phyloP scores from a whole-genome alignment of 768 basidiomycete species.

The Mycena rosella region DNA sequence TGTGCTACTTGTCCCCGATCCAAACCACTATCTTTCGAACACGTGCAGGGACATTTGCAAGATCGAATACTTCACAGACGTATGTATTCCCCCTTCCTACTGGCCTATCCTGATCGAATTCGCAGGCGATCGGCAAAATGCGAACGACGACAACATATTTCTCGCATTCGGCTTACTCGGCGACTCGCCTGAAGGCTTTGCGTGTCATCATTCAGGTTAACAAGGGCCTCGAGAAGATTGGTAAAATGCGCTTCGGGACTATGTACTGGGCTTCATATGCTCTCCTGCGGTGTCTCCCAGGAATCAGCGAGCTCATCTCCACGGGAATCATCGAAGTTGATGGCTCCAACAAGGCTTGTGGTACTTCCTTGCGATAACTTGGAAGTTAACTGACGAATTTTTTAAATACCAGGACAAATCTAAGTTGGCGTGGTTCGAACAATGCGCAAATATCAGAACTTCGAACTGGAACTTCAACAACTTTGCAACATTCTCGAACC shows the following conservation, averaged over 20 bases:
- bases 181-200: not conserved
- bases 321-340: not conserved
- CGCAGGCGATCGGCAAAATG: too few relatives aligned
- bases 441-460: not conserved
- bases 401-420: too few relatives aligned
- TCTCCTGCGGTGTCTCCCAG: not conserved
- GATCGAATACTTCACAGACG: too few relatives aligned
- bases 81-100: too few relatives aligned
- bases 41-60: too few relatives aligned
- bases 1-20: too few relatives aligned
- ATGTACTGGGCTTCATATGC: constrained; percentile 36
- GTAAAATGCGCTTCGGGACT: constrained; percentile 41
- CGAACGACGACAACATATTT: too few relatives aligned
- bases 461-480: not conserved
- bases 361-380: too few relatives aligned
- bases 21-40: too few relatives aligned
- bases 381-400: too few relatives aligned
- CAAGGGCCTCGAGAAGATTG: constrained; percentile 36
- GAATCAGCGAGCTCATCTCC: not conserved
- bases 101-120: too few relatives aligned
- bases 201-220: not conserved
- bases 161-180: too few relatives aligned
- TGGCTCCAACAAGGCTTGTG: not conserved
- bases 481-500: not conserved
- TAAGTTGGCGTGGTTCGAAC: not conserved